phyloP scores from a whole-genome alignment of 352 stramenopile genomes.

The Pilasporangium apinafurcum region DNA sequence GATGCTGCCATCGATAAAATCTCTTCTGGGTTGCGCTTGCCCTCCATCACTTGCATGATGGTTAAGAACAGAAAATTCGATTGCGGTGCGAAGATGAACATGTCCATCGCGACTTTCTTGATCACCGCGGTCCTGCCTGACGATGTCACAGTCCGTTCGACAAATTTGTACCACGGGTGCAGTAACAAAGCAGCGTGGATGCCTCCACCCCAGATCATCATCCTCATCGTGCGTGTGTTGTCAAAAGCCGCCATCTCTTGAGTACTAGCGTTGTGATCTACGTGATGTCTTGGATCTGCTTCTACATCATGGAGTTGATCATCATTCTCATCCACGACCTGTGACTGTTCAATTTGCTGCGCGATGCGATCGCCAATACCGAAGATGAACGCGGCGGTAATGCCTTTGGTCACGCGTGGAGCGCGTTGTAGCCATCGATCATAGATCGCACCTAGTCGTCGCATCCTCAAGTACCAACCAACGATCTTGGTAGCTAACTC shows the following conservation, averaged over 20 bases:
- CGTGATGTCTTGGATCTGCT: too few species aligned
- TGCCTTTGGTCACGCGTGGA: constrained; percentile 62
- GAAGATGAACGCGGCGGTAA: constrained; percentile 65
- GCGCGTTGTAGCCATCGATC: constrained; percentile 35
- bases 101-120: constrained; percentile 37
- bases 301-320: too few species aligned
- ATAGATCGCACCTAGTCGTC: constrained; percentile 41
- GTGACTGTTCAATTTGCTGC: constrained; percentile 32
- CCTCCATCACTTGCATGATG: constrained; percentile 25
- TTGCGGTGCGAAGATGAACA: constrained; percentile 22
- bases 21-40: too few species aligned
- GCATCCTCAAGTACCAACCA: too few species aligned
- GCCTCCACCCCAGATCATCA: constrained; percentile 80
- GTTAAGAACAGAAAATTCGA: constrained; percentile 39
- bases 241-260: constrained; percentile 8
- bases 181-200: constrained; percentile 75
- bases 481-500: too few species aligned
- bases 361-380: constrained; percentile 55
- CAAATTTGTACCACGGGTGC: constrained; percentile 82
- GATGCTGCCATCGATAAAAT: constrained; percentile 11
- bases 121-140: constrained; percentile 20
- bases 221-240: constrained; percentile 48
- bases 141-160: constrained; percentile 45
- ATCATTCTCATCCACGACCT: too few species aligned
- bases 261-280: too few species aligned